Percentiles rank a stretch among this genome's conserved stretches.
Evolutionary conservation across 2,329 filamentous ascomycete genomes (phyloP).

Genomic region (Penicillium sp.): DNA sequence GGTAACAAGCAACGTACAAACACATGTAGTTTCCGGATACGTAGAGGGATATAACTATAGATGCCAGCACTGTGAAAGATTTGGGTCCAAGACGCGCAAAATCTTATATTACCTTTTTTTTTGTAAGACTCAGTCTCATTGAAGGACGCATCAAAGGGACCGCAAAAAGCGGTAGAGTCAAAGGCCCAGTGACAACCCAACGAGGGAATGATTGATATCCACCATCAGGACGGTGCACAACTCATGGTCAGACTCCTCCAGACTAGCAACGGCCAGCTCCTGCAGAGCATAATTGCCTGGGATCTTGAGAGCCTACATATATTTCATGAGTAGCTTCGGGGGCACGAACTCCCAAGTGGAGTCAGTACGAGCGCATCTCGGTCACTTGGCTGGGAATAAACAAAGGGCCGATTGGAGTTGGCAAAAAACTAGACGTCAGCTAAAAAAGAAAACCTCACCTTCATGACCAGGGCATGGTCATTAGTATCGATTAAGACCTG

Average conservation of each 20-base stretch:
- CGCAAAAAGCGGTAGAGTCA: background rate
- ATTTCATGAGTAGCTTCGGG: background rate
- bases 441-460: slow-evolving; percentile 2
- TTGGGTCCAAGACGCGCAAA: background rate
- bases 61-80: too few species aligned
- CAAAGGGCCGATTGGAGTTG: background rate
- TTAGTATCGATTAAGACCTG: slow-evolving; percentile 10
- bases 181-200: background rate
- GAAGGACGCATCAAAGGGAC: background rate
- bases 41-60: too few species aligned
- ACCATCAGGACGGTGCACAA: background rate
- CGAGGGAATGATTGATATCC: background rate
- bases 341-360: background rate
- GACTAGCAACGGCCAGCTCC: background rate
- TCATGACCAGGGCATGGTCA: background rate
- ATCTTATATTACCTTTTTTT: background rate
- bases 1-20: too few species aligned
- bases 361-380: background rate
- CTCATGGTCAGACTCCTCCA: background rate
- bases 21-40: too few species aligned
- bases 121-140: background rate
- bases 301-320: background rate
- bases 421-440: slow-evolving; percentile 3
- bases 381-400: background rate
- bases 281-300: too few species aligned